A percentile compares a stretch with the other conserved stretches of the same genome.
Conservation (phyloP, 257 asterid genomes). For the Buddleja alternifolia region DNA sequence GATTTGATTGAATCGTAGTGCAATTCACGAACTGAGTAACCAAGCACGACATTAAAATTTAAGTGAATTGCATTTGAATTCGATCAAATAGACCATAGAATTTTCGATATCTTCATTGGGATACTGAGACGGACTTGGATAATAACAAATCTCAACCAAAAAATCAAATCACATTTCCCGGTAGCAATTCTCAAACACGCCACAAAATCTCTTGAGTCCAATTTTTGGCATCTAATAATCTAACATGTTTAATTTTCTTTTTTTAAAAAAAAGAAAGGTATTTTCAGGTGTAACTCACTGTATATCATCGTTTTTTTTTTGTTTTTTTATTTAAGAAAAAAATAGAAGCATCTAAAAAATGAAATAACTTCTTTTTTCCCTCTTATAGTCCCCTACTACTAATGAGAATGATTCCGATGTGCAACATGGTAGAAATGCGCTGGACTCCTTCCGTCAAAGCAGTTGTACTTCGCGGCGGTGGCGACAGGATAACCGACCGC, state of each 20-base stretch:
- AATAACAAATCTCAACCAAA: conserved; percentile 1
- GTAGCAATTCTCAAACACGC: neutral
- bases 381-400: conserved; percentile 14
- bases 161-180: neutral
- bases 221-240: neutral
- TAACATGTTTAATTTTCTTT: neutral
- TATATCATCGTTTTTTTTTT: neutral
- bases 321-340: neutral
- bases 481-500: conserved; percentile 31
- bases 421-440: conserved; percentile 34
- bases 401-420: conserved; percentile 31
- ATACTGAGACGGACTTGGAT: no score
- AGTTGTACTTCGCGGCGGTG: conserved; percentile 27
- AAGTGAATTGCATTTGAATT: no score
- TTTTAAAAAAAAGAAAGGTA: conserved; percentile 4
- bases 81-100: no score
- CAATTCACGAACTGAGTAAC: no score
- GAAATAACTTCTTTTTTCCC: conserved; percentile 26
- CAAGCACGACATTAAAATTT: no score
- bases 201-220: neutral
- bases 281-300: conserved; percentile 28
- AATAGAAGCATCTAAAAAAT: conserved; percentile 18
- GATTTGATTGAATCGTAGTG: no score
- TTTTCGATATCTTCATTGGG: no score
- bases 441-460: conserved; percentile 30